Evolutionary conservation across 345 rosid genomes (phyloP).

Genomic region (Salix exigua): DNA sequence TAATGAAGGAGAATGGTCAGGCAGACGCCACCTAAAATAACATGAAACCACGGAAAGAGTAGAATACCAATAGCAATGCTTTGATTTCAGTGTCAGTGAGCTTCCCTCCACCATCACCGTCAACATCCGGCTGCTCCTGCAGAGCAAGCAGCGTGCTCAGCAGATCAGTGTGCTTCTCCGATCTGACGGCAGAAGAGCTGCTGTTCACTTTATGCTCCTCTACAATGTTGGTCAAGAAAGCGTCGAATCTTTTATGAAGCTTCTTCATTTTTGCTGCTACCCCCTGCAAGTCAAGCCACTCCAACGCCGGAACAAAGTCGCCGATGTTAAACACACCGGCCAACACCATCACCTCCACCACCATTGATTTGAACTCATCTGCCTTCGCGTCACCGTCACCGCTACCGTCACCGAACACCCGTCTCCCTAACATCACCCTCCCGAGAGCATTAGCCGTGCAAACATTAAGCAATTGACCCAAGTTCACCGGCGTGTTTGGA

Average conservation of each 20-base stretch:
- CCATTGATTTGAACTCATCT: constrained; percentile 85
- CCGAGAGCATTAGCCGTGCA: constrained; percentile 75
- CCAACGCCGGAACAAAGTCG: constrained; percentile 75
- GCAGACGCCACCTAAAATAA: too few species aligned
- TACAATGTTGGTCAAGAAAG: constrained; percentile 51
- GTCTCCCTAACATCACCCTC: constrained; percentile 68
- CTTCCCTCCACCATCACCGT: constrained; percentile 48
- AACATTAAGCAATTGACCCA: constrained; percentile 60
- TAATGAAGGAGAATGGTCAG: too few species aligned
- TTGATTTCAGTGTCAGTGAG: constrained; percentile 81
- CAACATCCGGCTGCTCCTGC: constrained; percentile 20
- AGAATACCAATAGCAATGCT: constrained; percentile 70
- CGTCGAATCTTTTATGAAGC: constrained; percentile 69
- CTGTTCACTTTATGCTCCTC: constrained; percentile 52
- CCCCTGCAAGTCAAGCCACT: constrained; percentile 81
- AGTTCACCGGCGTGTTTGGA: constrained; percentile 31
- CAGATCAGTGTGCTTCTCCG: constrained; percentile 38
- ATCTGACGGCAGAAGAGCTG: neutral
- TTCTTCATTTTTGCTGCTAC: constrained; percentile 82
- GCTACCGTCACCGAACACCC: constrained; percentile 58
- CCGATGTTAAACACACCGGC: constrained; percentile 86
- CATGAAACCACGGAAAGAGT: too few species aligned
- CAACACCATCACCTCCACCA: constrained; percentile 73
- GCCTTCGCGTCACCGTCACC: constrained; percentile 58
- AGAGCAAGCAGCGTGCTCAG: constrained; percentile 61